These are phyloP conservation scores for Spergularia bocconei DNA, from an alignment of 148 eudicot genomes.

Conservation along the genomic window DNA sequence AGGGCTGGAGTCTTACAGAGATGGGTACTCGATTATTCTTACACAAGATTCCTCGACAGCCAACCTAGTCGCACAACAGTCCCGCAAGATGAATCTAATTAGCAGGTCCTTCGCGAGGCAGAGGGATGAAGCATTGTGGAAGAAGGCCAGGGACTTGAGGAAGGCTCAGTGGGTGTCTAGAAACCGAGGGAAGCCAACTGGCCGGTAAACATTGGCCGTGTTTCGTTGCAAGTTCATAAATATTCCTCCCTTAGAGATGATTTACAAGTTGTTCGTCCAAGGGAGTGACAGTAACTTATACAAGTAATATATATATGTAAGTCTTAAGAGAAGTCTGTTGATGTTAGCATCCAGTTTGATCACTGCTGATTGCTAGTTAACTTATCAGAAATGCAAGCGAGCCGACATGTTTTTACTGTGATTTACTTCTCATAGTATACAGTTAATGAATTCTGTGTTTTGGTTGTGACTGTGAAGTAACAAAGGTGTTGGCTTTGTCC, in stretches of 20 bases:
- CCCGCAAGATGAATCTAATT: conserved; percentile 51
- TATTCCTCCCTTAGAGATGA: conserved; percentile 45
- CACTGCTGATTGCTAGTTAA: neutral
- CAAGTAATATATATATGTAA: neutral
- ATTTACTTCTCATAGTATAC: neutral
- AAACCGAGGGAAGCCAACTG: conserved; percentile 34
- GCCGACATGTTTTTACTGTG: neutral
- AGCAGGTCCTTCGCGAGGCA: conserved; percentile 54
- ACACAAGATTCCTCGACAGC: conserved; percentile 59
- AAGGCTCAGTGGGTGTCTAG: conserved; percentile 35
- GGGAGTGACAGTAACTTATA: conserved; percentile 5
- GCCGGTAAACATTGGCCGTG: conserved; percentile 3
- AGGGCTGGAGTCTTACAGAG: conserved; percentile 62
- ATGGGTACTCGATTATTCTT: conserved; percentile 67
- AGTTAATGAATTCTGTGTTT: neutral
- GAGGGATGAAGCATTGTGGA: conserved; percentile 61
- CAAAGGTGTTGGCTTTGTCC: too few relatives aligned
- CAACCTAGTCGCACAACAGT: conserved; percentile 60
- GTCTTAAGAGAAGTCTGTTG: neutral
- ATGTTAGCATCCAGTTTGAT: neutral
- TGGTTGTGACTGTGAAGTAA: too few relatives aligned
- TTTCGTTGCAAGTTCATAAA: neutral
- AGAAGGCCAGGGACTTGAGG: conserved; percentile 51
- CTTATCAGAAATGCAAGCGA: neutral
- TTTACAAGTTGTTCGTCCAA: conserved; percentile 29